Base-by-base conservation (phyloP, 495 filamentous ascomycete genomes). In the Schizothecium vesticola region DNA sequence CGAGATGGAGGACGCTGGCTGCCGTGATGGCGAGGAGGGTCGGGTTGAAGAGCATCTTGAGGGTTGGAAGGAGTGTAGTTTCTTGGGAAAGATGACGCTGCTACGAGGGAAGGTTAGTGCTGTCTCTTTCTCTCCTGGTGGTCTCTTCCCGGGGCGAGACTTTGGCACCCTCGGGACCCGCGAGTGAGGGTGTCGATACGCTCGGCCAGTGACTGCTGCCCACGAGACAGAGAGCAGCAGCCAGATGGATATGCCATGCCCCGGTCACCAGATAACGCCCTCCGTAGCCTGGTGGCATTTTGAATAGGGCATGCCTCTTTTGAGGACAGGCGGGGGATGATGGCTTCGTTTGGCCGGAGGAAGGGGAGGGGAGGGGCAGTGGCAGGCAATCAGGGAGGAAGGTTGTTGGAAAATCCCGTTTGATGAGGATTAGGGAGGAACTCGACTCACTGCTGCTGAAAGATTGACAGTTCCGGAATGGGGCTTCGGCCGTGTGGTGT, bases 31-130 rank as follows among this genome's bases (percentile, higher is more conserved):
- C 63, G 58, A 71, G 28, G 7, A 66, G 11, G 63, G 25, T 25
- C 1, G 33, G 59, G 23, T 61, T 68, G 62, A 65, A 61, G 43
- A 29, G 9, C 69, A 71, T 71, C 24, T 51, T 68, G 55, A 25
- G 59, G 51, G 36, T n/a, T 6, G n/a, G 28, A 36, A 58, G 9
- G 56, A 57, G 63, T 57, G 19, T 65, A 12, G n/a, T 8, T 51
- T 29, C 23, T 59, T 51, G 43, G 13, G 26, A 31, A 10, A 59
- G 55, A 29, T 31, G n/a, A 6, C 19, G 25, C 26, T 28, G 56
- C 25, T 12, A 8, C 24, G 12, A 0, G n/a, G 36, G 33, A 28
- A 13, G 31, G 33, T 36, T 29, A 24, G 22, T 23, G 24, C 21
- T 11, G 23, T 22, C 16, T 10, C 59, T 16, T 16, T 36, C 33